phyloP scores from a whole-genome alignment of 225 moss, liverwort and hornwort species.

The Antitrichia curtipendula region DNA sequence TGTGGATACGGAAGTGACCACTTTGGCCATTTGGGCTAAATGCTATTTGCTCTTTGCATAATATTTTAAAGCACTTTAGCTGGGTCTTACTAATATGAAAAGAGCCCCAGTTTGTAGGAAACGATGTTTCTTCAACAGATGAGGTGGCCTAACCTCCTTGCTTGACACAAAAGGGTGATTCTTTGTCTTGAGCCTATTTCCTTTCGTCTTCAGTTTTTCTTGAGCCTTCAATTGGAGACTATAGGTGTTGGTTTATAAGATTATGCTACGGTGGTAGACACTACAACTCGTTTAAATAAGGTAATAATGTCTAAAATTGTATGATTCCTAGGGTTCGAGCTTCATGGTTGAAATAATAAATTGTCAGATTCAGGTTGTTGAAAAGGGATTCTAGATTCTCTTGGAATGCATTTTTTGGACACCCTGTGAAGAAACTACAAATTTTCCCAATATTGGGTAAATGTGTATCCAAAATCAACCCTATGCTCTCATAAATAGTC shows the following conservation, averaged over 20 bases:
- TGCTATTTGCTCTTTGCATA: not conserved
- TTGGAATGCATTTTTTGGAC: not conserved
- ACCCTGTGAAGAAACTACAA: not conserved
- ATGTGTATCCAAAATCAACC: not conserved
- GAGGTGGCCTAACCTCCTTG: not conserved
- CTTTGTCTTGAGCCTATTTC: not conserved
- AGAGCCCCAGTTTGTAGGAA: not conserved
- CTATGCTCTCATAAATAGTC: not conserved
- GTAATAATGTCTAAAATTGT: not conserved
- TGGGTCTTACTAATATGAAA: not conserved
- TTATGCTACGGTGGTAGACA: not conserved
- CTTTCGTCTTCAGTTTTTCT: not conserved
- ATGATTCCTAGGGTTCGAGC: too few relatives aligned
- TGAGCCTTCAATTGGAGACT: not conserved
- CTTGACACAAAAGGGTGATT: not conserved
- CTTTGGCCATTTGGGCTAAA: not conserved
- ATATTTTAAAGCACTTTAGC: not conserved
- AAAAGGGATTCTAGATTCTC: not conserved
- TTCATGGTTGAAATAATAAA: too few relatives aligned
- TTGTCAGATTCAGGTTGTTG: not conserved
- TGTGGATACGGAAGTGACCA: not conserved
- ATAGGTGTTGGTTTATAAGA: not conserved
- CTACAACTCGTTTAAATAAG: not conserved
- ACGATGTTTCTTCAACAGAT: not conserved
- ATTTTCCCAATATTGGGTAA: not conserved